phyloP scores from a whole-genome alignment of 768 basidiomycete species.

The Naematelia aurantialba region DNA sequence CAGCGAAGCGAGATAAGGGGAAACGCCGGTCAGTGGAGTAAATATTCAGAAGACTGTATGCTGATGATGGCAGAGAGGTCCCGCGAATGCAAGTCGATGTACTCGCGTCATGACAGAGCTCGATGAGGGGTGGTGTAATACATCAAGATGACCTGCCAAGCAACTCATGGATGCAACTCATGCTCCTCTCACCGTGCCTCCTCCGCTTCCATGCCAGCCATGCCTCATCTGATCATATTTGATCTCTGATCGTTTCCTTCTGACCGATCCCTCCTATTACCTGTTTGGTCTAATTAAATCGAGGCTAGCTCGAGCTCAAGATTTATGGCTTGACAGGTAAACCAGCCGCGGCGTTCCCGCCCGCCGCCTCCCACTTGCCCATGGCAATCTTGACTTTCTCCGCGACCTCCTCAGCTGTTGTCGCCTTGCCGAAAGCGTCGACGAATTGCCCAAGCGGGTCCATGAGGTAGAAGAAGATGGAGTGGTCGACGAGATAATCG shows the following conservation, averaged over 20 bases:
- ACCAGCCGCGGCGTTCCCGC: slow-evolving; percentile 38
- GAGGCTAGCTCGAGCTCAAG: neutral
- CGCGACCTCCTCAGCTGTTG: slow-evolving; percentile 63
- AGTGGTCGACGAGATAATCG: slow-evolving; percentile 89
- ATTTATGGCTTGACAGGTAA: slow-evolving; percentile 10
- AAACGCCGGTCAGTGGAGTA: neutral
- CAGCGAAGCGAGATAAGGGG: neutral
- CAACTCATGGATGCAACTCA: neutral
- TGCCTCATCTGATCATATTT: neutral
- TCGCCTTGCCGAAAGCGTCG: slow-evolving; percentile 90
- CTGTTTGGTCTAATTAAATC: neutral
- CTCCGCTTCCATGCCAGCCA: neutral
- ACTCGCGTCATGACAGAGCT: neutral
- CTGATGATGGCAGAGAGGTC: neutral
- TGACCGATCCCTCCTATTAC: neutral
- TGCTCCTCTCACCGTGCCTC: neutral
- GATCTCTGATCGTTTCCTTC: neutral
- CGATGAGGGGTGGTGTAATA: neutral
- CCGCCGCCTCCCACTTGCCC: slow-evolving; percentile 50
- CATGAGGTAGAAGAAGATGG: slow-evolving; percentile 96
- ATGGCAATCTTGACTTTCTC: slow-evolving; percentile 51
- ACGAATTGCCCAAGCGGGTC: slow-evolving; percentile 90
- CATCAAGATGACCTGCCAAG: neutral
- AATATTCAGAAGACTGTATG: neutral
- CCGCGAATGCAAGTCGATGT: neutral